phyloP scores from a whole-genome alignment of 345 rosid species.

The Brassica juncea region DNA sequence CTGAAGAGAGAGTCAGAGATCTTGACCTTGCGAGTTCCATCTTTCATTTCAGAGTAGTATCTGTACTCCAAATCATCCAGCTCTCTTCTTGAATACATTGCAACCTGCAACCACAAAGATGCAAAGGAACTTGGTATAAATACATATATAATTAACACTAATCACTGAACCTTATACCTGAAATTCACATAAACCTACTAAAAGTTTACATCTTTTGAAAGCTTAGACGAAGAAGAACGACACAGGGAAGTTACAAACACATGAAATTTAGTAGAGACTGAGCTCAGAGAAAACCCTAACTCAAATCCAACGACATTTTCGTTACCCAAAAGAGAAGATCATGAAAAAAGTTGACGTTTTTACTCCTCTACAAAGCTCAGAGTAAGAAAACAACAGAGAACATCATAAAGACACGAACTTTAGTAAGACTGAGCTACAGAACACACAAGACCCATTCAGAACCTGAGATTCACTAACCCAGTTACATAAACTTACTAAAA shows the following conservation, averaged over 20 bases:
- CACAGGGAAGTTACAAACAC: too few relatives aligned
- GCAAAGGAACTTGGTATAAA: not conserved
- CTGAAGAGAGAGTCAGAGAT: conserved; percentile 42
- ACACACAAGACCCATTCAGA: not conserved
- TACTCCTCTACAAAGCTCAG: not conserved
- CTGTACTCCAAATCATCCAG: conserved; percentile 47
- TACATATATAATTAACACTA: not conserved
- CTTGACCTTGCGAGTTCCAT: conserved; percentile 37
- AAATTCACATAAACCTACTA: not conserved
- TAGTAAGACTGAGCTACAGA: not conserved
- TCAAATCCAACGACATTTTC: too few relatives aligned
- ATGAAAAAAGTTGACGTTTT: too few relatives aligned
- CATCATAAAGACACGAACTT: not conserved
- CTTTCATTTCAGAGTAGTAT: conserved; percentile 51
- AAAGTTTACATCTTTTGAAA: too few relatives aligned
- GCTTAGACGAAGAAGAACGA: too few relatives aligned
- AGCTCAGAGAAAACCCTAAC: too few relatives aligned
- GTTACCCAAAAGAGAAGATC: too few relatives aligned
- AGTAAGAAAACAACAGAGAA: not conserved
- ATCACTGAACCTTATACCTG: not conserved
- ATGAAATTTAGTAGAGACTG: too few relatives aligned
- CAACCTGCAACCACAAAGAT: conserved; percentile 18
- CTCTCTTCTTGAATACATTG: conserved; percentile 39
- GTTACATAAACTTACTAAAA: not conserved
- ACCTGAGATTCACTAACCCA: too few relatives aligned